phyloP scores from a whole-genome alignment of 495 filamentous ascomycete species.

The Xylaria acuta region DNA sequence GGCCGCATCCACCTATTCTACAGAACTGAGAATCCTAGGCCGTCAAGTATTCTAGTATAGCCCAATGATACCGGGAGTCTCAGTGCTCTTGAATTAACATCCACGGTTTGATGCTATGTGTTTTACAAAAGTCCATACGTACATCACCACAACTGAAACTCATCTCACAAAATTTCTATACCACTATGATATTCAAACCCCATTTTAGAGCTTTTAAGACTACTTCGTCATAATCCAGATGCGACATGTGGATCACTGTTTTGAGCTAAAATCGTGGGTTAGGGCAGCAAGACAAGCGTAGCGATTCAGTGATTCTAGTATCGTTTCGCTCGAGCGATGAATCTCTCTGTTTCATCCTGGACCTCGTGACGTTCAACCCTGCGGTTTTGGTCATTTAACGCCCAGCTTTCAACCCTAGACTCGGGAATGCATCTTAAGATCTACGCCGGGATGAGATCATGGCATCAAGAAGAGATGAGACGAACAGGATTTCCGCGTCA shows the following conservation, averaged over 20 bases:
- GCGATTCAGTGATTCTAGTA: neutral
- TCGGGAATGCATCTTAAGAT: conserved; percentile 10
- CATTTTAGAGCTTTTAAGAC: neutral
- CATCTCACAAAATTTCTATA: neutral
- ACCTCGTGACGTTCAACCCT: neutral
- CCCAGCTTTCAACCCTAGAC: neutral
- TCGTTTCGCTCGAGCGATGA: neutral
- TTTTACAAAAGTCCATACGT: neutral
- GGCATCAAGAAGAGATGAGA: conserved; percentile 6
- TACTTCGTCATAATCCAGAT: neutral
- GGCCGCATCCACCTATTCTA: neutral
- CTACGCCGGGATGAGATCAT: conserved; percentile 16
- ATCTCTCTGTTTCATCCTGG: neutral
- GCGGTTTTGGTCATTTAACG: neutral
- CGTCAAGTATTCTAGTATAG: neutral
- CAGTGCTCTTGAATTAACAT: neutral
- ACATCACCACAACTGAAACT: neutral
- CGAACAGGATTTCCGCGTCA: conserved; percentile 6
- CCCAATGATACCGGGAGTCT: neutral
- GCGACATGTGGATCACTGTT: neutral
- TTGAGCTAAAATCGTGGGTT: neutral
- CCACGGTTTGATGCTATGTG: neutral
- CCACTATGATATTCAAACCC: neutral
- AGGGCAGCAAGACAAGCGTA: neutral
- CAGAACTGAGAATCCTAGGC: neutral